phyloP scores from a whole-genome alignment of 1,284 basidiomycete genomes.

The Xerocomus amazonicus region DNA sequence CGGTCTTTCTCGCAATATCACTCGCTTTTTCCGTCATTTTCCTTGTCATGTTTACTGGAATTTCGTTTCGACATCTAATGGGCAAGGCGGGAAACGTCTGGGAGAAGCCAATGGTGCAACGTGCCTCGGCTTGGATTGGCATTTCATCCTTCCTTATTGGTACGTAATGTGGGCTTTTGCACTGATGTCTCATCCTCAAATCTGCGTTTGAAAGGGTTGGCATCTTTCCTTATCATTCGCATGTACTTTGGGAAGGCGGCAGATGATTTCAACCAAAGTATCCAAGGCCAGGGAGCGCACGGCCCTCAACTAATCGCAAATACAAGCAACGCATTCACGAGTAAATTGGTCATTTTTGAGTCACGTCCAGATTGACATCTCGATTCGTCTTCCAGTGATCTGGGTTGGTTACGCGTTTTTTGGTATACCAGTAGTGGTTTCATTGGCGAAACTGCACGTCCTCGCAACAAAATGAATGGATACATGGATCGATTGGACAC shows the following conservation, averaged over 20 bases:
- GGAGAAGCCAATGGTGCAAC: conserved; percentile 58
- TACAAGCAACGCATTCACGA: conserved; percentile 71
- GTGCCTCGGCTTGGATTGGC: conserved; percentile 67
- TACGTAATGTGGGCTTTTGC: conserved; percentile 29
- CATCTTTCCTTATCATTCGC: conserved; percentile 65
- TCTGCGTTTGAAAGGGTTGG: conserved; percentile 46
- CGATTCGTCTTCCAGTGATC: conserved; percentile 47
- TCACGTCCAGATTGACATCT: conserved; percentile 7
- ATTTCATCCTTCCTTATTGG: conserved; percentile 71
- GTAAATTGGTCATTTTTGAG: conserved; percentile 42
- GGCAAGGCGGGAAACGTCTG: conserved; percentile 48
- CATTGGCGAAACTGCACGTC: conserved; percentile 69
- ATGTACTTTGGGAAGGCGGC: conserved; percentile 81
- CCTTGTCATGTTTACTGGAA: conserved; percentile 62
- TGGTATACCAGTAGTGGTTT: conserved; percentile 63
- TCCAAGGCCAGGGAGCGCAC: conserved; percentile 46
- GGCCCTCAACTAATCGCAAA: conserved; percentile 60
- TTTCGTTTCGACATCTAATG: conserved; percentile 65
- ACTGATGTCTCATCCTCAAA: conserved; percentile 1
- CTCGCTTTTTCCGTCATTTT: conserved; percentile 61
- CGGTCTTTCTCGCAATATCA: conserved; percentile 62
- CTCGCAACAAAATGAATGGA: conserved; percentile 38
- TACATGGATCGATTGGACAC: neutral
- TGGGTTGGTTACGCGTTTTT: conserved; percentile 76
- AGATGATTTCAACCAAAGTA: conserved; percentile 68